Base-by-base conservation (phyloP, 2,329 filamentous ascomycete genomes). In the Myriosclerotinia scirpicola region DNA sequence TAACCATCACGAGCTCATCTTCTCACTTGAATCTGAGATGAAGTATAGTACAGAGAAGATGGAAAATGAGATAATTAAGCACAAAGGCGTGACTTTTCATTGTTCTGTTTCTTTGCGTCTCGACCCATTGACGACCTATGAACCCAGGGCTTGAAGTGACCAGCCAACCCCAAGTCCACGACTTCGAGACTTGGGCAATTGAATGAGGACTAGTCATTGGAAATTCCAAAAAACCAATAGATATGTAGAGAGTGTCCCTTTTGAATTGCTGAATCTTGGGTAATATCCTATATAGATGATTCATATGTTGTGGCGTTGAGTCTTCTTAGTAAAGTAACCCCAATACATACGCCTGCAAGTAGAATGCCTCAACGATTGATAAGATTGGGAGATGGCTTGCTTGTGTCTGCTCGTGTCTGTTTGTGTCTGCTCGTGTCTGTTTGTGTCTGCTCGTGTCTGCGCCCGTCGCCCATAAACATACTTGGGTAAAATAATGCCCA, bases 301-400 rank as follows among this genome's bases (percentile, higher is more conserved):
- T 59, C 17, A 59, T 59, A 46, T n/a, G 34, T 59, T 46, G 56
- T 59, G 42, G 56, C 56, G 26, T 48, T 9, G 42, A 59, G 42
- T 36, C 34, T 59, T 46, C 5, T 34, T 59, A 42, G 56, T 48
- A 59, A 59, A 48, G 56, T 59, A 59, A 48, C 56, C 26, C 20
- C 14, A 44, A 59, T 46, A 59, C 42, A 59, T 59, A 59, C 42
- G 56, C 56, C 56, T 46, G 40, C 26, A 46, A 46, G 56, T 34
- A 46, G 26, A 22, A 22, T 40, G n/a, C 56, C 30, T 5, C 20
- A 59, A 59, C n/a, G 26, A 46, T 26, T 15, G 20, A 48, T 5
- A 59, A 48, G 20, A 30, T 46, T 40, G 40, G 40, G 26, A 42
- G 15, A 59, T 26, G 42, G 56, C 56, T 59, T 59, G 17, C 42